Evolutionary conservation across 352 stramenopile species (phyloP), one percentile per base, ranked within the genome.

Genomic region (Phytopythium litorale): DNA sequence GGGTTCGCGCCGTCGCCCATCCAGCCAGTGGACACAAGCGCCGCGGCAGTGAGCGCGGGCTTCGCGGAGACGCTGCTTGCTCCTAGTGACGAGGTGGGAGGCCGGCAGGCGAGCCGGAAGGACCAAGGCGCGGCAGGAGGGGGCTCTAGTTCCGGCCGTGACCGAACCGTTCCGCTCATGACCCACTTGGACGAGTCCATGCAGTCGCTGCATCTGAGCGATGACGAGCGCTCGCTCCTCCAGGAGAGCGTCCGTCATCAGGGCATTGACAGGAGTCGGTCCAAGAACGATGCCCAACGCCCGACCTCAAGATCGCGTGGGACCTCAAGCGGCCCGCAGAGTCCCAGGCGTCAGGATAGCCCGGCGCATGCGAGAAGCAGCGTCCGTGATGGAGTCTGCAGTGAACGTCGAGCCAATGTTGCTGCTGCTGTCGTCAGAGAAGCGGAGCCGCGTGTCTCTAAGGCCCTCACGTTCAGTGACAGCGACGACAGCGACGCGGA

Each of bases 181-280:
- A 16, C 25, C 6, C 33, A 86, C 57, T 65, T 91, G 33, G 75
- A 91, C 57, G 74, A 79, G 7, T 89, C 82, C 3, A 91, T 89
- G 79, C 79, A 87, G 30, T 87, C 76, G n/a, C 78, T 89, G 71
- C 71, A 87, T 48, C 53, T 89, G n/a, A 83, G 78, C 37, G 79
- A 81, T 42, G 72, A 85, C 28, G 67, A 81, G 30, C 18, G 43
- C 40, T 56, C 52, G n/a, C 35, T 13, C 4, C 43, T 52, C 54
- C 60, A 76, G 15, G 67, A 73, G 7, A 64, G 68, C 18, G 58
- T 54, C 12, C 66, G 76, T 54, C 60, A 50, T n/a, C 30, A 21
- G 8, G 43, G 25, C 30, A 53, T 58, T 16, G 30, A 45, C 13
- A 4, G 16, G 48, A 67, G 30, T 57, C 52, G n/a, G 32, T 48